Percentiles rank a stretch among this genome's conserved stretches.
Evolutionary conservation across 805 yeast species (phyloP).

Genomic region (Nakazawaea wyomingensis): DNA sequence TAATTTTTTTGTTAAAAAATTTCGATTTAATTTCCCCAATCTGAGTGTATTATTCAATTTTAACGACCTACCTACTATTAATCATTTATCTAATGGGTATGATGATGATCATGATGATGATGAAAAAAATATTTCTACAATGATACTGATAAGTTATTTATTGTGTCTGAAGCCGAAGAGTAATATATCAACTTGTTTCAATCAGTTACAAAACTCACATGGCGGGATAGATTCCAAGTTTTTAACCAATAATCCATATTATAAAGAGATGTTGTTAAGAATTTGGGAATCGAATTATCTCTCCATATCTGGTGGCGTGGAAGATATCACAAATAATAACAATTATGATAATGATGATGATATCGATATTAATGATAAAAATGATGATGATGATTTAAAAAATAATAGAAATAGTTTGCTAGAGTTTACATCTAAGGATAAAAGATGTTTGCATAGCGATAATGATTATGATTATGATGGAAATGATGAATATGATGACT

Average conservation of each 20-base stretch:
- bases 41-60: conserved; percentile 4
- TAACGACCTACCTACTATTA: too few relatives aligned
- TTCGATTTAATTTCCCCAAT: conserved; percentile 6
- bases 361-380: too few relatives aligned
- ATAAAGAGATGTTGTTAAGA: neutral
- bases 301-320: too few relatives aligned
- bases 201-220: neutral
- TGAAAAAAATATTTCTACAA: neutral
- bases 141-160: conserved; percentile 2
- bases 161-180: conserved; percentile 1
- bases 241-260: neutral
- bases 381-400: too few relatives aligned
- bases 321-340: too few relatives aligned
- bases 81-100: too few relatives aligned
- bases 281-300: conserved; percentile 10
- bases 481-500: conserved; percentile 3
- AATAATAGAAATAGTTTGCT: too few relatives aligned
- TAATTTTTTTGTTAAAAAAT: conserved; percentile 3
- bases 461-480: neutral
- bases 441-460: conserved; percentile 1
- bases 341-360: too few relatives aligned
- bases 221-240: conserved; percentile 1
- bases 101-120: neutral
- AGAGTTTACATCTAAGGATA: too few relatives aligned
- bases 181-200: neutral